Conservation (phyloP, 257 asterid species). For the Gardenia jasminoides region DNA sequence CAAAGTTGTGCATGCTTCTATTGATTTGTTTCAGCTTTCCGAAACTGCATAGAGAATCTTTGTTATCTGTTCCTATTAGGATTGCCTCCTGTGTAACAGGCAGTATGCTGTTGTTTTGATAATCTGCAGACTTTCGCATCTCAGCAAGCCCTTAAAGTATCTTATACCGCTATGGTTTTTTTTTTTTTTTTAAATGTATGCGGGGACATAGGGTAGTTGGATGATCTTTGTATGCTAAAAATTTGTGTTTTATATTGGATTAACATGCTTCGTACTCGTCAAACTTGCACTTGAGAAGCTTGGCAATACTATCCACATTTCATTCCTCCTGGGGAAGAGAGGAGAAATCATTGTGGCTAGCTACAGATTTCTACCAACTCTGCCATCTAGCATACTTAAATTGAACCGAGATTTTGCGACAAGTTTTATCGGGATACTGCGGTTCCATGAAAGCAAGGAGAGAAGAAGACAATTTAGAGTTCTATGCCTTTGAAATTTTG, state of each 20-base stretch:
- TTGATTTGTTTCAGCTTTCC: neutral
- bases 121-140: neutral
- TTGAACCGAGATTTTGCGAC: neutral
- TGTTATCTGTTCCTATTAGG: neutral
- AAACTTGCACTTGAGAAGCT: neutral
- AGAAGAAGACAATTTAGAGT: conserved; percentile 13
- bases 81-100: conserved; percentile 3
- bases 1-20: neutral
- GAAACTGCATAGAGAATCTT: conserved; percentile 12
- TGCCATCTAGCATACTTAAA: neutral
- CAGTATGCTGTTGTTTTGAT: neutral
- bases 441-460: conserved; percentile 19
- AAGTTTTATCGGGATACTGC: conserved; percentile 9
- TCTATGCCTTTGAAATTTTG: neutral
- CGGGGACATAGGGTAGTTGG: conserved; percentile 11
- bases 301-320: neutral
- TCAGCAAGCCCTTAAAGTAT: neutral
- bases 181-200: no score
- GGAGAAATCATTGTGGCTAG: neutral
- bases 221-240: neutral
- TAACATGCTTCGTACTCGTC: neutral
- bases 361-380: neutral
- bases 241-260: neutral
- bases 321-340: neutral
- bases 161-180: no score